Percentiles rank a stretch among this genome's conserved stretches.
Conservation (phyloP, 768 basidiomycete genomes). For the Hygrophoropsis aurantiaca region DNA sequence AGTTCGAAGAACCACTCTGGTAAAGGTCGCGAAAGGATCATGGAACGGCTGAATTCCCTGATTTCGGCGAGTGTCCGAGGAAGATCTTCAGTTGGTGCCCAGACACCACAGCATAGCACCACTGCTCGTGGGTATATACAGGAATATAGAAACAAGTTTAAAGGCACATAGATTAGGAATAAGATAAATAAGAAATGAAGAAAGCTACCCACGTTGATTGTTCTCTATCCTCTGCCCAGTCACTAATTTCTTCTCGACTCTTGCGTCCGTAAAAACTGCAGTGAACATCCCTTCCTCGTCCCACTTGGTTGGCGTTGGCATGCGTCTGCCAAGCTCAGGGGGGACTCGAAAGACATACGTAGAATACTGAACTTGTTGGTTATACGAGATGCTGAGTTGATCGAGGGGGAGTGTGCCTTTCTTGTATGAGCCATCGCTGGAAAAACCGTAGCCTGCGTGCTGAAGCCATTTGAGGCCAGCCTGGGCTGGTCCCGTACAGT, state of each 20-base stretch:
- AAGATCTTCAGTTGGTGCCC: not conserved
- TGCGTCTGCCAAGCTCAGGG: constrained; percentile 6
- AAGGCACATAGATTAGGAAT: no score
- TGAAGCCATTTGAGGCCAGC: constrained; percentile 27
- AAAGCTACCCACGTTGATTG: constrained; percentile 9
- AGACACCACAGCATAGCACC: constrained; percentile 1
- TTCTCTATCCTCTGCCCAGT: constrained; percentile 14
- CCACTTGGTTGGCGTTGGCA: constrained; percentile 18
- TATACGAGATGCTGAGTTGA: constrained; percentile 16
- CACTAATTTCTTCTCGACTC: constrained; percentile 10
- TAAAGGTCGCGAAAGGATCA: constrained; percentile 16
- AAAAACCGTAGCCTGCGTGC: constrained; percentile 16
- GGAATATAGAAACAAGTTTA: no score
- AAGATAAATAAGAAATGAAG: no score
- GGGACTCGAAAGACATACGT: constrained; percentile 15
- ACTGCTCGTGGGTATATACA: constrained; percentile 8
- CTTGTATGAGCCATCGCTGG: constrained; percentile 4
- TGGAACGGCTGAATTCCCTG: constrained; percentile 5
- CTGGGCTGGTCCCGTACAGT: constrained; percentile 30
- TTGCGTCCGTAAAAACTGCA: constrained; percentile 10
- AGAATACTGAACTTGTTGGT: constrained; percentile 24
- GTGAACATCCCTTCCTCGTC: constrained; percentile 10
- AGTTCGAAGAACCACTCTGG: constrained; percentile 28
- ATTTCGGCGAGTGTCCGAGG: constrained; percentile 12
- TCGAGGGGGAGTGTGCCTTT: constrained; percentile 14